Percentiles rank a stretch among this genome's conserved stretches.
phyloP scores from a whole-genome alignment of 2,329 filamentous ascomycete species.

The Aspergillus hiratsukae region DNA sequence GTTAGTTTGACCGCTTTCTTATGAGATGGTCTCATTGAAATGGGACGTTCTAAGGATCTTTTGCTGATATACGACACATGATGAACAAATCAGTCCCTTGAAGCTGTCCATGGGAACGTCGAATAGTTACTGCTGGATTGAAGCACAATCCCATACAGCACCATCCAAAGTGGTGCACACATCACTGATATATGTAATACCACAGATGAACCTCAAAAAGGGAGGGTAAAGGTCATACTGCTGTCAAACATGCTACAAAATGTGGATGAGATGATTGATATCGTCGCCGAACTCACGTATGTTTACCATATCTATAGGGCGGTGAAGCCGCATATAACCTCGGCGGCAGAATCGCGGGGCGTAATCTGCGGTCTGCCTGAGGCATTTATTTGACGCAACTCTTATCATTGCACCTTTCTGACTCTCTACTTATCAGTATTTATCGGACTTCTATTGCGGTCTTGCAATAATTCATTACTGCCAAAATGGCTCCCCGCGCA shows the following conservation, averaged over 20 bases:
- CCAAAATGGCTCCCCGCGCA: conserved; percentile 43
- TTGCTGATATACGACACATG: neutral
- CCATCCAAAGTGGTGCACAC: too few relatives aligned
- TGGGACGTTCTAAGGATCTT: neutral
- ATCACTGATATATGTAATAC: too few relatives aligned
- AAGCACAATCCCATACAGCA: too few relatives aligned
- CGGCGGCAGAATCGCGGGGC: conserved; percentile 24
- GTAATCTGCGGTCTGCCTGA: conserved; percentile 2
- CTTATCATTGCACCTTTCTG: neutral
- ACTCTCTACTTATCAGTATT: neutral
- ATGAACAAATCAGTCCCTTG: neutral
- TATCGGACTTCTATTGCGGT: neutral
- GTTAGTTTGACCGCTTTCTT: too few relatives aligned
- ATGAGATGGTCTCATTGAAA: too few relatives aligned
- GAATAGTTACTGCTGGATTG: too few relatives aligned
- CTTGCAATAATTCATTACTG: neutral
- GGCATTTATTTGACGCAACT: neutral
- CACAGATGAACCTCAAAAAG: too few relatives aligned
- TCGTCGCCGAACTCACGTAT: too few relatives aligned
- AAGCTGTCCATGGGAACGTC: neutral
- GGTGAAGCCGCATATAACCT: conserved; percentile 17
- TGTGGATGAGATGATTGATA: too few relatives aligned
- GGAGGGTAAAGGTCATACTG: too few relatives aligned
- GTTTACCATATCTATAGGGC: conserved; percentile 4
- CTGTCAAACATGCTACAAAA: too few relatives aligned